Percentiles rank a stretch among this genome's conserved stretches.
Conservation (phyloP, 2,329 filamentous ascomycete species). For the Aspergillus candidus region DNA sequence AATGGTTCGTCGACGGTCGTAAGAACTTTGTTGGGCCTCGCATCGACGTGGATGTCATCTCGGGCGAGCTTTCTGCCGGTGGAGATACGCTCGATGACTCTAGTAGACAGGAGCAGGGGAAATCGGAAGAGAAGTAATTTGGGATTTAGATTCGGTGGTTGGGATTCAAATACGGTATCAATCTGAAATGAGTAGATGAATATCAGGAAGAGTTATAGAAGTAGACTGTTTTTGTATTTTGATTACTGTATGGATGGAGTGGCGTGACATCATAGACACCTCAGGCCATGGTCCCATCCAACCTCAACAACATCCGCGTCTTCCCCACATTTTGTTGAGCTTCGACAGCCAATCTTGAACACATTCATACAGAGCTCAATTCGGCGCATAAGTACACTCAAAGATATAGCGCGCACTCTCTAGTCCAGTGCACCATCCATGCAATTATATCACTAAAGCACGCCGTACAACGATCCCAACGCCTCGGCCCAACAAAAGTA, state of each 20-base stretch:
- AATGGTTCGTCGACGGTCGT: conserved; percentile 56
- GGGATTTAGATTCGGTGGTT: too few relatives aligned
- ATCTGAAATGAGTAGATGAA: too few relatives aligned
- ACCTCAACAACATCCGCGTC: conserved; percentile 1
- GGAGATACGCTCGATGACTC: neutral
- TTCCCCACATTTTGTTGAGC: conserved; percentile 7
- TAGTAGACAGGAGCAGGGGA: neutral
- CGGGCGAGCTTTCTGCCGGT: conserved; percentile 15
- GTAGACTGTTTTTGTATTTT: too few relatives aligned
- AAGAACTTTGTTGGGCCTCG: conserved; percentile 55
- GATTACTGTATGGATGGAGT: too few relatives aligned
- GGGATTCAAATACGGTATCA: neutral
- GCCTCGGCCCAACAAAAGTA: neutral
- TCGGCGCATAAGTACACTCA: too few relatives aligned
- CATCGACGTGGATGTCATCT: conserved; percentile 36
- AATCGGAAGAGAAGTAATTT: neutral
- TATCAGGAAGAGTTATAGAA: too few relatives aligned
- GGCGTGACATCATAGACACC: conserved; percentile 1
- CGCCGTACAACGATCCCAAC: too few relatives aligned
- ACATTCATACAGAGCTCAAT: neutral
- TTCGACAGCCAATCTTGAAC: conserved; percentile 1
- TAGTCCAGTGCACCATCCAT: too few relatives aligned
- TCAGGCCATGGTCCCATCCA: conserved; percentile 4
- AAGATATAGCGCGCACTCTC: too few relatives aligned
- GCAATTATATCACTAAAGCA: too few relatives aligned